Evolutionary conservation across 2,329 filamentous ascomycete species (phyloP).

Genomic region (Colletotrichum musicola): DNA sequence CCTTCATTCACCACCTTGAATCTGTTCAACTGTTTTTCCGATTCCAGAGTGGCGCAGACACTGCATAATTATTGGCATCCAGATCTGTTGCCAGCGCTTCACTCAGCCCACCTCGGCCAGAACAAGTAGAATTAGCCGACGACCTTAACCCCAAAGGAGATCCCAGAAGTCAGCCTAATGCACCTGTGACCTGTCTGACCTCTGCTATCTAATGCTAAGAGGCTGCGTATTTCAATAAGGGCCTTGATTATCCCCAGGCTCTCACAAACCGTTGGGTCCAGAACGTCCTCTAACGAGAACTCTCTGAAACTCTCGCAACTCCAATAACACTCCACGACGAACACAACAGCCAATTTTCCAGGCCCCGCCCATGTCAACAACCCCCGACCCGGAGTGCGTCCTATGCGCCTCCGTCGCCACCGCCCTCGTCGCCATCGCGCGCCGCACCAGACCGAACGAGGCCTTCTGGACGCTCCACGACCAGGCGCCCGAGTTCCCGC

Average conservation of each 20-base stretch:
- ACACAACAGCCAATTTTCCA: too few relatives aligned
- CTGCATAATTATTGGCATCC: not conserved
- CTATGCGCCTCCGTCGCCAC: not conserved
- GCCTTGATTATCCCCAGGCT: too few relatives aligned
- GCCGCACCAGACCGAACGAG: not conserved
- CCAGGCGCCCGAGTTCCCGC: not conserved
- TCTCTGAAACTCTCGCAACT: too few relatives aligned
- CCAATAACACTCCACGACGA: too few relatives aligned
- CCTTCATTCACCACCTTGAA: too few relatives aligned
- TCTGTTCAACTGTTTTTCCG: not conserved
- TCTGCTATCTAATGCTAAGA: too few relatives aligned
- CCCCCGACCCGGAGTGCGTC: not conserved
- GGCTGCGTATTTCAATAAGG: too few relatives aligned
- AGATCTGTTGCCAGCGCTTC: not conserved
- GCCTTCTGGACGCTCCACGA: not conserved
- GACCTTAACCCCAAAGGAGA: too few relatives aligned
- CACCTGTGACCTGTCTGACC: too few relatives aligned
- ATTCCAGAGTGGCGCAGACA: not conserved
- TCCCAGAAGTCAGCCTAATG: too few relatives aligned
- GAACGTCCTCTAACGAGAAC: too few relatives aligned
- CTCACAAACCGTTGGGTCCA: too few relatives aligned
- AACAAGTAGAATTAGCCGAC: not conserved
- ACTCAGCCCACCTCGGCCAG: not conserved
- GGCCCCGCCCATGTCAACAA: not conserved
- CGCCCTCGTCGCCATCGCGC: not conserved